These are phyloP conservation scores for bread wheat (Triticum aestivum) DNA, from an alignment of 176 grass and related monocot species.

Conservation along the genomic window DNA sequence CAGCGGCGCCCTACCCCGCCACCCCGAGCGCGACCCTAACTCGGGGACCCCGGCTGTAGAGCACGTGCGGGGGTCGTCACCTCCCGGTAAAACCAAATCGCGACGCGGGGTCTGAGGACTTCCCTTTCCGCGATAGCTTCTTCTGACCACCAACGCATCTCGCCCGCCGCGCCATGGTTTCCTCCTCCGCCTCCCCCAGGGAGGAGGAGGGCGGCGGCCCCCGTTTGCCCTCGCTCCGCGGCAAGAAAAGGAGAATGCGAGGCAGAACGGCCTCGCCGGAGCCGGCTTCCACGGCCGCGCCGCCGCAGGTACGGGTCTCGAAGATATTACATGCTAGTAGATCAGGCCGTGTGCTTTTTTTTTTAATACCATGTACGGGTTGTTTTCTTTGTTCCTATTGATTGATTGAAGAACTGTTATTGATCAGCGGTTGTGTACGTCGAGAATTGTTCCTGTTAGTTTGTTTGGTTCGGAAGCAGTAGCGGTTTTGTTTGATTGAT, in stretches of 20 bases:
- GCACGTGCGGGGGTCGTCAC: constrained; percentile 35
- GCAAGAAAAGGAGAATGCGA: constrained; percentile 37
- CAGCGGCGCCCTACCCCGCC: neutral
- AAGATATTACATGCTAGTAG: constrained; percentile 16
- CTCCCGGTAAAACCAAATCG: constrained; percentile 34
- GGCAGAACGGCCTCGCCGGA: constrained; percentile 13
- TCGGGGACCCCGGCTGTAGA: neutral
- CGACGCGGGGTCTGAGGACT: constrained; percentile 17
- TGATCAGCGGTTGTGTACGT: neutral
- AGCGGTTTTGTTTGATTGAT: neutral
- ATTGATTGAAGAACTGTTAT: neutral
- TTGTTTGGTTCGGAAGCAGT: neutral
- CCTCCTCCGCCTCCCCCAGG: constrained; percentile 21
- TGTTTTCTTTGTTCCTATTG: neutral
- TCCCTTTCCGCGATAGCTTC: constrained; percentile 23
- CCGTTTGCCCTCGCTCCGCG: neutral
- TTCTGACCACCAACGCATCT: constrained; percentile 37
- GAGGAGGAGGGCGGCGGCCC: neutral
- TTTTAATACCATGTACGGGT: neutral
- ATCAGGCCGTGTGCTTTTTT: constrained; percentile 13
- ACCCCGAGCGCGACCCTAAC: neutral
- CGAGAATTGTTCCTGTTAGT: neutral
- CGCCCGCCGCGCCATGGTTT: constrained; percentile 41
- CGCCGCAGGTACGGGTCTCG: constrained; percentile 30
- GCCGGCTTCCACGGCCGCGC: neutral